Conservation (phyloP, 2,329 filamentous ascomycete species). For the Exophiala bonariae region DNA sequence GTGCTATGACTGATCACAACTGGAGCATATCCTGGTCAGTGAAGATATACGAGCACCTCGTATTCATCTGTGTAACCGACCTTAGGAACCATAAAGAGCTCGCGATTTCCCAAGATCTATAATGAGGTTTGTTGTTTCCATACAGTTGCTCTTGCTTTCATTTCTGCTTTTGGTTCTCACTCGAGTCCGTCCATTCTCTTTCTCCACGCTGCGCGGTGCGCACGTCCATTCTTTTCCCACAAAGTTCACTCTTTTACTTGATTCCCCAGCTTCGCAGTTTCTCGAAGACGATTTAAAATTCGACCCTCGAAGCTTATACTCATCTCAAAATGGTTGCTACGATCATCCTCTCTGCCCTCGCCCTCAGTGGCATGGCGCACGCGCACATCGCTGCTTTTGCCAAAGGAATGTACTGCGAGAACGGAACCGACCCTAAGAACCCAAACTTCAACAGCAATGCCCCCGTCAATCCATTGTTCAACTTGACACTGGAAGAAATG, state of each 20-base stretch:
- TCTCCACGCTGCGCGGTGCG: slow-evolving; percentile 9
- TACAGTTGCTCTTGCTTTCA: not conserved
- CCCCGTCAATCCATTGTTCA: slow-evolving; percentile 48
- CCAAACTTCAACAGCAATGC: slow-evolving; percentile 48
- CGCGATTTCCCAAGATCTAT: too few relatives aligned
- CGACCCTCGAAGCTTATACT: not conserved
- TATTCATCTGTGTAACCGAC: too few relatives aligned
- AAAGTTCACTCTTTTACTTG: slow-evolving; percentile 2
- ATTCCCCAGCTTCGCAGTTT: slow-evolving; percentile 6
- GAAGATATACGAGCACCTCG: too few relatives aligned
- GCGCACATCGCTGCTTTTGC: slow-evolving; percentile 41
- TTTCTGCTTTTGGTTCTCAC: slow-evolving; percentile 6
- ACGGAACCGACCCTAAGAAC: slow-evolving; percentile 29
- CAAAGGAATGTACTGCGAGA: slow-evolving; percentile 44
- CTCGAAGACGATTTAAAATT: not conserved
- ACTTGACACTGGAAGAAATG: slow-evolving; percentile 48
- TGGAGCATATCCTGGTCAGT: too few relatives aligned
- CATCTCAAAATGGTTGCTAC: slow-evolving; percentile 7
- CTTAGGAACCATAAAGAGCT: too few relatives aligned
- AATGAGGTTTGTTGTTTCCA: too few relatives aligned
- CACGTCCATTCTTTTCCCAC: slow-evolving; percentile 12
- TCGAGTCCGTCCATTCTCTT: slow-evolving; percentile 12
- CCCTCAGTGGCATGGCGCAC: slow-evolving; percentile 22
- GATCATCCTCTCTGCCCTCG: slow-evolving; percentile 10
- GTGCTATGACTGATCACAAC: too few relatives aligned